phyloP scores from a whole-genome alignment of 257 asterid species.

The Cruciata laevipes region DNA sequence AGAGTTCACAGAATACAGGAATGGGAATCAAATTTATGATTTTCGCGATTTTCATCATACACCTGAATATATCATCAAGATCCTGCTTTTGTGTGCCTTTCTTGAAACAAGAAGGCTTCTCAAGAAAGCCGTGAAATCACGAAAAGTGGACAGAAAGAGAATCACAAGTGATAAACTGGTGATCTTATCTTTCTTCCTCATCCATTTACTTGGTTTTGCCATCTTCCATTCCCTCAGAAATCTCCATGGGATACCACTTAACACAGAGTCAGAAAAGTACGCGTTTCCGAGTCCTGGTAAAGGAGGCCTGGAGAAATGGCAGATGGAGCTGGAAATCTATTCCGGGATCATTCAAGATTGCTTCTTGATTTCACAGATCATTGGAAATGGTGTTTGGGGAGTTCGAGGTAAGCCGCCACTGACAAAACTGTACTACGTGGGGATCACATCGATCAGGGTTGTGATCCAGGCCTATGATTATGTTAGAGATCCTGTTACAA shows the following conservation, averaged over 20 bases:
- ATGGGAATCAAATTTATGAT: background rate
- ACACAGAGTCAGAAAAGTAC: background rate
- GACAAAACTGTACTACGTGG: slow-evolving; percentile 17
- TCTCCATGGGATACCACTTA: background rate
- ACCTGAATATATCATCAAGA: slow-evolving; percentile 2
- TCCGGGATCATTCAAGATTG: slow-evolving; percentile 16
- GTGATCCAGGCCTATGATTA: slow-evolving; percentile 13
- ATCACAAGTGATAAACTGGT: slow-evolving; percentile 13
- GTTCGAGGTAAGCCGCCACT: slow-evolving; percentile 12
- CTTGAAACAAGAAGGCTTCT: slow-evolving; percentile 10
- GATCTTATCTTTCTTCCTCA: background rate
- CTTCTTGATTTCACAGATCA: slow-evolving; percentile 24
- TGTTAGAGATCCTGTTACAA: slow-evolving; percentile 20
- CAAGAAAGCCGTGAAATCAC: background rate
- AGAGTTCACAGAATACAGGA: slow-evolving; percentile 3
- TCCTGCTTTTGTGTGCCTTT: slow-evolving; percentile 10
- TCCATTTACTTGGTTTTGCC: slow-evolving; percentile 11
- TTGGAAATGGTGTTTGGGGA: slow-evolving; percentile 15
- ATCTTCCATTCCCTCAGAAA: background rate
- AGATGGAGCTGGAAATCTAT: slow-evolving; percentile 12
- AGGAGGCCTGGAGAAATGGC: slow-evolving; percentile 10
- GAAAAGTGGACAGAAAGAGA: slow-evolving; percentile 6
- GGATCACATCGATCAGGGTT: slow-evolving; percentile 12
- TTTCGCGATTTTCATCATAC: background rate
- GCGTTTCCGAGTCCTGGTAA: background rate